phyloP scores from a whole-genome alignment of 176 grass and related monocot species.

The Zoysia japonica region DNA sequence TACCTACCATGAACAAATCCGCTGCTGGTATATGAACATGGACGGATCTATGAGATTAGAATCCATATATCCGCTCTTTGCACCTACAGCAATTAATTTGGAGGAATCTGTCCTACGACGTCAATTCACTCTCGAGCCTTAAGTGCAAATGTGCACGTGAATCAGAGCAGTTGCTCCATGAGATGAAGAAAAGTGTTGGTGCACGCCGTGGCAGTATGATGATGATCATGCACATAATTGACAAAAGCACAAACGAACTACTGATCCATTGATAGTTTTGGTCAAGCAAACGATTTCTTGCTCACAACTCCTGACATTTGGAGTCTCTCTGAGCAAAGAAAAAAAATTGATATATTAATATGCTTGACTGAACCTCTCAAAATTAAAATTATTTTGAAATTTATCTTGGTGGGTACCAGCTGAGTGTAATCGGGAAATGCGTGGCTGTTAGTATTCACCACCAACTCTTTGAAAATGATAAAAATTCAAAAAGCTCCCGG shows the following conservation, averaged over 20 bases:
- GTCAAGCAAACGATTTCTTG: background rate
- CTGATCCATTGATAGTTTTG: background rate
- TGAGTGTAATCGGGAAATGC: no score
- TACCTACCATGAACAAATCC: conserved; percentile 43
- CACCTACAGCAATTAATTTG: background rate
- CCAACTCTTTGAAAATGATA: no score
- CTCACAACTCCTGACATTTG: background rate
- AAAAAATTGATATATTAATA: no score
- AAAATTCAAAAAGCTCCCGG: conserved; percentile 48
- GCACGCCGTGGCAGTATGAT: conserved; percentile 8
- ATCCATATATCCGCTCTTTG: background rate
- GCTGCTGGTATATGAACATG: conserved; percentile 33
- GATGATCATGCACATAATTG: background rate
- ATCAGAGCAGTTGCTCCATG: background rate
- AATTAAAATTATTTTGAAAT: no score
- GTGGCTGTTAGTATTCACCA: no score
- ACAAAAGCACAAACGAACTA: background rate
- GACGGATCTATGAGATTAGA: conserved; percentile 2
- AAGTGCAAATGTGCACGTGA: background rate
- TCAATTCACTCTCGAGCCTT: background rate
- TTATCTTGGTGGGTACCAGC: no score
- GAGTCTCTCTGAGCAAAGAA: background rate
- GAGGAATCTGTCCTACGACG: background rate
- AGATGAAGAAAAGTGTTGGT: background rate
- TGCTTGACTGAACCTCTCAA: no score